Base-by-base conservation (phyloP, 495 filamentous ascomycete species). In the Penicillium steckii region DNA sequence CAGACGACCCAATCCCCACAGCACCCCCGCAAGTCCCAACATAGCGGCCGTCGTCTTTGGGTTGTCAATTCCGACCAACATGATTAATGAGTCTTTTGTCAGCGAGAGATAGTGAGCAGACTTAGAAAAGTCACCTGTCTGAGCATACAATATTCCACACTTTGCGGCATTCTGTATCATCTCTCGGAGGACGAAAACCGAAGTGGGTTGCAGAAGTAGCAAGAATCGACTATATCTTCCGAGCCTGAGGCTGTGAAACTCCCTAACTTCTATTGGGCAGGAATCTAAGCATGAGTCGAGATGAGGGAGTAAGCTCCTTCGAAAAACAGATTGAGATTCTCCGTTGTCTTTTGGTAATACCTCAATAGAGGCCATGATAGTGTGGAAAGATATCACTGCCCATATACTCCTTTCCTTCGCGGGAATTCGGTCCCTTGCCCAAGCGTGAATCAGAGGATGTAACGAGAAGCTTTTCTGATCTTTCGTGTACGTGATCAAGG, bases 151-250 rank as follows among this genome's bases (percentile, higher is more conserved):
- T 15, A 24, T 24, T 10, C 42, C 42, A 15, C 42, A 44, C 22
- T 44, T 44, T 3, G 42, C 42, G 19, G 42, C 42, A 3, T 44
- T 24, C 25, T 44, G 42, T 8, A 44, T 44, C 42, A 44, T 44
- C 10, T 44, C 42, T 44, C 22, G 42, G 15, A 44, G 13, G 15
- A 22, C 6, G 42, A 44, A 44, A 8, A 44, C 22, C 25, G 25
- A 15, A 27, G 18, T 44, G 4, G 22, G 42, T 13, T 44, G 42
- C n/a, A 44, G 25, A 1, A 44, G 3, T 13, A 44, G 25, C 18
- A 22, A 23, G 15, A 44, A 44, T 27, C 22, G 22, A 6, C 22
- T 18, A 26, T 27, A 44, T 44, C n/a, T 44, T 24, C 22, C 42
- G 15, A 44, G 15, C 4, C 7, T 13, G 22, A 44, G 42, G 3